Base-by-base conservation (phyloP, 164 flowering plant genomes). In the Vitis cinerea region DNA sequence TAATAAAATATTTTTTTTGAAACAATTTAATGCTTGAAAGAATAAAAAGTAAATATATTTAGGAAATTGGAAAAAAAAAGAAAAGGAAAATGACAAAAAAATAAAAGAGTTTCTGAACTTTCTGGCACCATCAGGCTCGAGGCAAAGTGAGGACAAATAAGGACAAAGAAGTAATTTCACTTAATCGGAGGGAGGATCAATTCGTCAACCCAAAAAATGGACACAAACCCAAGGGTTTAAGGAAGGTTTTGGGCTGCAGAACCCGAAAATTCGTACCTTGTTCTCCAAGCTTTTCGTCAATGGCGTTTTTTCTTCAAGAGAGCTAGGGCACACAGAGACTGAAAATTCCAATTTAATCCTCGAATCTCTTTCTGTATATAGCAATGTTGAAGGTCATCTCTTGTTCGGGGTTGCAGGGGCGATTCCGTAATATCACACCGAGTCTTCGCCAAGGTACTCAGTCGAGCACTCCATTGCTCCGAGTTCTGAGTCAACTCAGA, bases 331-430 rank as follows among this genome's bases (percentile, higher is more conserved):
- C 54, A 10, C 16, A 48, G 16, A 15, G 15, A 16, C 5, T 15
- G 8, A 6, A n/a, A 61, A 8, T 61, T 57, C 8, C 9, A 31
- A 23, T 31, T 69, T 4, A 52, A 23, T 50, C 64, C 61, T 27
- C 49, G 50, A 2, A 6, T 14, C 29, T 31, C 50, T 15, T 51
- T 11, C 27, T 9, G 14, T 15, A 15, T 62, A 11, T 61, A 10
- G 12, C 68, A 37, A 88, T 88, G 90, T 57, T 88, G 79, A 88
- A 82, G 71, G 73, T 78, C 53, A 54, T 86, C 7, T 81, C 89
- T 1, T 69, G 86, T 47, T 54, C 86, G 10, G 65, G 52, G 51
- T 69, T 69, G 61, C 78, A 62, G 17, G 47, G 77, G 51, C 76
- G 66, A 44, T 48, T 71, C 30, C 76, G 68, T 68, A 37, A 19